These are phyloP conservation scores for Usnea hakonensis DNA, from an alignment of 495 filamentous ascomycete genomes.

Conservation along the genomic window DNA sequence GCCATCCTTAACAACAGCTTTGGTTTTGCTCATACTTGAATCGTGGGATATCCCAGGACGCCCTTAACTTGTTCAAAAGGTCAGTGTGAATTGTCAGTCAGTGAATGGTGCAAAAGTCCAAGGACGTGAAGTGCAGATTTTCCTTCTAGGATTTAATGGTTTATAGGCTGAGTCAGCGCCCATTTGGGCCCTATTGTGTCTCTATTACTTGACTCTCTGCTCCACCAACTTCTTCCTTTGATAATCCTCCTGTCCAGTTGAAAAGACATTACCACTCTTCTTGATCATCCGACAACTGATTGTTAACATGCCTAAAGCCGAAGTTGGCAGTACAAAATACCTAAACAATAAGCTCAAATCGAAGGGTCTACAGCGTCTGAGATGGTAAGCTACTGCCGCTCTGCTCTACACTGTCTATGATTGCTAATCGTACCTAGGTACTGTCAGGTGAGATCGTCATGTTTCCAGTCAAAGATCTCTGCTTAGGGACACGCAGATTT, in stretches of 20 bases:
- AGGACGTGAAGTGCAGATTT: constrained; percentile 1
- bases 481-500: constrained; percentile 46
- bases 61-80: neutral
- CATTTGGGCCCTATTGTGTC: too few relatives aligned
- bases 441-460: neutral
- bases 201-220: too few relatives aligned
- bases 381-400: constrained; percentile 52
- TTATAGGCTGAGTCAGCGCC: too few relatives aligned
- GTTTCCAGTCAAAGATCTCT: neutral
- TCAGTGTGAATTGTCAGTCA: neutral
- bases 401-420: neutral
- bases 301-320: constrained; percentile 72
- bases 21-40: neutral
- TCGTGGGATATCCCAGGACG: neutral
- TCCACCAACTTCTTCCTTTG: neutral
- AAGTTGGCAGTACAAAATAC: constrained; percentile 79
- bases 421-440: neutral
- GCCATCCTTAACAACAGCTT: too few relatives aligned
- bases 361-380: constrained; percentile 75
- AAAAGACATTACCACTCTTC: neutral
- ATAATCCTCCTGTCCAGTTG: too few relatives aligned
- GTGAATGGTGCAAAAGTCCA: too few relatives aligned
- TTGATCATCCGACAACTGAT: neutral
- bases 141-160: neutral
- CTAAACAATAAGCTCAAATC: constrained; percentile 84